Conservation (phyloP, 2,329 filamentous ascomycete genomes). For the Aspergillus terreus region DNA sequence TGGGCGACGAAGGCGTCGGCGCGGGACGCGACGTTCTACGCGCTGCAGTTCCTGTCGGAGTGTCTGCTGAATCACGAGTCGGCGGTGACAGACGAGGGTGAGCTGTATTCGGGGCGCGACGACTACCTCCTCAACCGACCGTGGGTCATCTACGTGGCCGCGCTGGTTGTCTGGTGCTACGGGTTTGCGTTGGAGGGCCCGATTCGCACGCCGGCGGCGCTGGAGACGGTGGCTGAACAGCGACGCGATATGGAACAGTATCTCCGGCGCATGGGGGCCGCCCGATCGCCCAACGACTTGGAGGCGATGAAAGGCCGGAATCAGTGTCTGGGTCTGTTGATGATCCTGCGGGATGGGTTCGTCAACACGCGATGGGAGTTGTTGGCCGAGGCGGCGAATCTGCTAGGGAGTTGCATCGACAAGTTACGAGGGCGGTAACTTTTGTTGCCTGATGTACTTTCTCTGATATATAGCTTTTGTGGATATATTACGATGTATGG, state of each 20-base stretch:
- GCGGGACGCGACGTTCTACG: constrained; percentile 88
- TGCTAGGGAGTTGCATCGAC: constrained; percentile 77
- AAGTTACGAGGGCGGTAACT: constrained; percentile 40
- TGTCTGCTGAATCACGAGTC: constrained; percentile 59
- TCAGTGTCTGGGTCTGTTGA: constrained; percentile 72
- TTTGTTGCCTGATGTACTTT: not conserved
- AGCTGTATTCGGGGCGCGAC: constrained; percentile 73
- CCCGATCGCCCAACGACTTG: constrained; percentile 73
- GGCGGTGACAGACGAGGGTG: constrained; percentile 22
- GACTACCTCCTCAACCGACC: constrained; percentile 87
- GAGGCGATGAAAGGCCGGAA: constrained; percentile 73
- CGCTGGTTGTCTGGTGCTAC: constrained; percentile 91
- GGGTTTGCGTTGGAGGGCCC: constrained; percentile 86
- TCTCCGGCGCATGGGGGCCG: constrained; percentile 66
- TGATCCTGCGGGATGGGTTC: constrained; percentile 80
- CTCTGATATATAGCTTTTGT: not conserved
- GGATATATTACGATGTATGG: too few relatives aligned
- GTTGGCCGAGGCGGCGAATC: constrained; percentile 76
- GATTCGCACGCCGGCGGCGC: constrained; percentile 50
- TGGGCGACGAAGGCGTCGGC: constrained; percentile 90
- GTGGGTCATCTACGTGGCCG: constrained; percentile 93
- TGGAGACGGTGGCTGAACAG: constrained; percentile 61
- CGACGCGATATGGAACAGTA: constrained; percentile 76
- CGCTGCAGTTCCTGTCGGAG: constrained; percentile 80
- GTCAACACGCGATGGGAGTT: constrained; percentile 84